Conservation (phyloP, 305 asterid species). For the Solanum hybrid region DNA sequence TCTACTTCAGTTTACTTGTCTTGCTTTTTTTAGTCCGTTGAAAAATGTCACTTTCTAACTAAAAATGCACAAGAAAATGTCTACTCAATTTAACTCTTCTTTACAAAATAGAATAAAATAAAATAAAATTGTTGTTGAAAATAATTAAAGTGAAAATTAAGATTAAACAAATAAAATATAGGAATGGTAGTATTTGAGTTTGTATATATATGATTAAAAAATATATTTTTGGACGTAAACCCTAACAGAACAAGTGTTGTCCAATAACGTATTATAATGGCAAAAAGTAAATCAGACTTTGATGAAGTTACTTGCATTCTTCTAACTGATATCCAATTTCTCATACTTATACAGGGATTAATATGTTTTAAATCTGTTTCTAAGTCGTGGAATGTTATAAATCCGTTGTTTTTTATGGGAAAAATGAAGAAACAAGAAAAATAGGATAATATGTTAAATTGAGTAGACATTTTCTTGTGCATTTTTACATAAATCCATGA, state of each 20-base stretch:
- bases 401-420: neutral
- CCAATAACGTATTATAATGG: neutral
- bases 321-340: neutral
- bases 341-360: neutral
- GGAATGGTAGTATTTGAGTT: neutral
- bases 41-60: neutral
- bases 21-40: too few relatives aligned
- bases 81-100: too few relatives aligned
- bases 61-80: too few relatives aligned
- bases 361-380: neutral
- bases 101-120: too few relatives aligned
- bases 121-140: too few relatives aligned
- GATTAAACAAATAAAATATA: too few relatives aligned
- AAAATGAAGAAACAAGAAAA: too few relatives aligned
- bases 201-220: neutral
- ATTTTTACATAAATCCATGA: neutral
- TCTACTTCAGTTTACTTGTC: too few relatives aligned
- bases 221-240: neutral
- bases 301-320: neutral
- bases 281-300: neutral
- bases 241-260: neutral
- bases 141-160: too few relatives aligned
- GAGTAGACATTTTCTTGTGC: neutral
- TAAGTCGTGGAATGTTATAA: neutral
- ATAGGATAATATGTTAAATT: neutral